Evolutionary conservation across 2,329 filamentous ascomycete genomes (phyloP), one percentile per base, ranked within the genome.

Genomic region (Gaeumannomyces sp.): DNA sequence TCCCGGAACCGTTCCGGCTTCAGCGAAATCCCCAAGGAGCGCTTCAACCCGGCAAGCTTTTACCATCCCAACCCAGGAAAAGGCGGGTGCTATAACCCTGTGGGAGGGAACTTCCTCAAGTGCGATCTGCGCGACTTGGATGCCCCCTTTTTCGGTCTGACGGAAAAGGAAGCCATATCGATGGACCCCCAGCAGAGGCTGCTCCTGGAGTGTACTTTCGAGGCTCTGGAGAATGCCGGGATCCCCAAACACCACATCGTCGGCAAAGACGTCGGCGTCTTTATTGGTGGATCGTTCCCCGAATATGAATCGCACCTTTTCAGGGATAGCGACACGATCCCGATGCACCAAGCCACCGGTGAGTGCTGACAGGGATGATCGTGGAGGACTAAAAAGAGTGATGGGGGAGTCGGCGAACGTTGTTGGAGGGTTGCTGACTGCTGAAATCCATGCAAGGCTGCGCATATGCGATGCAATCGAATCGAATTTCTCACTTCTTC

Each of bases 161-260:
- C n/a, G n/a, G n/a, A n/a, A 66, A 79, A 81, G 67, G 80, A 84
- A 70, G 81, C 79, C 33, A 75, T 75, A 61, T 79, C 80, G 0
- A 81, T 85, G 79, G 83, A 85, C 61, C 83, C 83, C 0, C 82
- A 85, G 66, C 82, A 85, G 65, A 76, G 83, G 1, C 73, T 83
- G 27, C 74, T 83, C 10, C 74, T 85, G 1, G 82, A 85, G 70
- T 82, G 80, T 66, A 79, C 81, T 0, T 85, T 81, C 66, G 83
- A 85, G 70, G 81, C 82, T 0, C 73, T 85, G 13, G n/a, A n/a
- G n/a, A n/a, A n/a, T n/a, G n/a, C n/a, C n/a, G n/a, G n/a, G n/a
- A n/a, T n/a, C n/a, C n/a, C 80, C 10, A 80, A 79, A 69, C 78
- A 81, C 33, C 69, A 71, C 10, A 76, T 83, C 53, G 75, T 81